phyloP scores from a whole-genome alignment of 768 basidiomycete genomes.

The Boletus rufocinnamomeus region DNA sequence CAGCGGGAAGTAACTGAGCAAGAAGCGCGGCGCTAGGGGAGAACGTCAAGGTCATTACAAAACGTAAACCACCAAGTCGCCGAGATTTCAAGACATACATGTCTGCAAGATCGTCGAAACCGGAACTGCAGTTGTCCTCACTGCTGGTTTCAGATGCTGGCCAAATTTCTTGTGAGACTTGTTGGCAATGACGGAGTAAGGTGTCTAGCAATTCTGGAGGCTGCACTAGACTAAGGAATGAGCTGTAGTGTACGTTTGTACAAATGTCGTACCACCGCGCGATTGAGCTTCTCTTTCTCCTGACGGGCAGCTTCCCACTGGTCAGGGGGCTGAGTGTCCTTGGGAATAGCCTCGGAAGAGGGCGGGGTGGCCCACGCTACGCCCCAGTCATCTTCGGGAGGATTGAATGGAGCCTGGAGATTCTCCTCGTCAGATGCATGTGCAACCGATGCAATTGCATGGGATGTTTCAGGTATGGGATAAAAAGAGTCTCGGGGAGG shows the following conservation, averaged over 20 bases:
- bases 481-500: not conserved
- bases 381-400: constrained; percentile 39
- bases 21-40: constrained; percentile 42
- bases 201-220: constrained; percentile 66
- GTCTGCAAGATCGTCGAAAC: constrained; percentile 52
- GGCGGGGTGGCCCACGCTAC: constrained; percentile 40
- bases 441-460: constrained; percentile 42
- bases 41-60: constrained; percentile 5
- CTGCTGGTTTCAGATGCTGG: constrained; percentile 36
- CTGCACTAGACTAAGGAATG: constrained; percentile 40
- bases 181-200: constrained; percentile 56
- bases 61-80: not conserved
- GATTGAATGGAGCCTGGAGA: not conserved
- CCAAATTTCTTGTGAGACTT: constrained; percentile 55
- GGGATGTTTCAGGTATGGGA: constrained; percentile 23
- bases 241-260: constrained; percentile 16
- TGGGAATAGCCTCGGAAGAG: constrained; percentile 22
- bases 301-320: constrained; percentile 69
- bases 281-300: constrained; percentile 60
- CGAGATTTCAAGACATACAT: constrained; percentile 48
- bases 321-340: constrained; percentile 39
- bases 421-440: not conserved
- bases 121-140: constrained; percentile 40
- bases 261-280: constrained; percentile 57
- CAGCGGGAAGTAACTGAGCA: constrained; percentile 50